phyloP scores from a whole-genome alignment of 768 basidiomycete species.

The Boletus rubropictus region DNA sequence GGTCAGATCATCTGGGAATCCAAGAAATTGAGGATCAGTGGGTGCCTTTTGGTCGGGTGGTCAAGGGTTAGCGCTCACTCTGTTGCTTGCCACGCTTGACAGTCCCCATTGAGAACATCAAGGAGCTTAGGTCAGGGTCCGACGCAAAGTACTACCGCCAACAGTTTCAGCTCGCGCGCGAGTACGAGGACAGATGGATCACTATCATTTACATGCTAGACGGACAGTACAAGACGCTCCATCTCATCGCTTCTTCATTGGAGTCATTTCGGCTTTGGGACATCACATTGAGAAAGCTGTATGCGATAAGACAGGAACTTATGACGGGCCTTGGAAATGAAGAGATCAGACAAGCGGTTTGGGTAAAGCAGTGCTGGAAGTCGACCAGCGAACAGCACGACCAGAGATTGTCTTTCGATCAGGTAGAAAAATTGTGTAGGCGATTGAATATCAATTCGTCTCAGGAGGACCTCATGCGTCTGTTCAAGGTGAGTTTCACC shows the following conservation, averaged over 20 bases:
- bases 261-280: conserved; percentile 64
- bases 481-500: conserved; percentile 48
- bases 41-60: conserved; percentile 23
- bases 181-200: conserved; percentile 71
- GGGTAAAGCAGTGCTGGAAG: conserved; percentile 83
- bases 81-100: not conserved
- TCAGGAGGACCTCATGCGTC: conserved; percentile 43
- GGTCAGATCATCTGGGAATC: conserved; percentile 79
- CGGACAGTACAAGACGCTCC: conserved; percentile 78
- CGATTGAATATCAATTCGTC: conserved; percentile 62
- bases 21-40: conserved; percentile 60
- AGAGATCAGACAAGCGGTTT: conserved; percentile 60
- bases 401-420: conserved; percentile 60
- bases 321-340: conserved; percentile 62
- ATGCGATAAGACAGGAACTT: conserved; percentile 60
- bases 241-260: conserved; percentile 67
- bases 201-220: conserved; percentile 79
- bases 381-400: conserved; percentile 58
- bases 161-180: conserved; percentile 58
- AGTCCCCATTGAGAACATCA: conserved; percentile 86
- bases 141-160: conserved; percentile 68
- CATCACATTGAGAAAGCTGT: conserved; percentile 55
- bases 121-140: conserved; percentile 73
- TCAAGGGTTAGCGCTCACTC: not conserved
- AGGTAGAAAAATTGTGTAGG: conserved; percentile 66